phyloP scores from a whole-genome alignment of 352 stramenopile genomes.

The Phytophthora foliorum region DNA sequence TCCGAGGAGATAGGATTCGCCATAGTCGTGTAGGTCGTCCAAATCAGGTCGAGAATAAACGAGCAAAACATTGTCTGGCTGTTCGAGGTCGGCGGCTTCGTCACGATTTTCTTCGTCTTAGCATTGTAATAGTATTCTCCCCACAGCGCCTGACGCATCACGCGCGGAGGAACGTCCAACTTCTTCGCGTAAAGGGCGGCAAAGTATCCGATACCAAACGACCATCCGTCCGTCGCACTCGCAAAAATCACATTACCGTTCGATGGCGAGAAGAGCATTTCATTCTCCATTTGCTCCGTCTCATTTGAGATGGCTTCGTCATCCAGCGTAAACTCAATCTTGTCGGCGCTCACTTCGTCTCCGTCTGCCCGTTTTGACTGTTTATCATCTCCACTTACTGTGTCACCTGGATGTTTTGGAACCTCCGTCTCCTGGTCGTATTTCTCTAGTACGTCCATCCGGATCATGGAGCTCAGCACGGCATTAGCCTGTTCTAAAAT shows the following conservation, averaged over 20 bases:
- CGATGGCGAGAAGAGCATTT: constrained; percentile 86
- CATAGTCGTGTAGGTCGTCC: constrained; percentile 87
- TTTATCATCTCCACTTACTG: constrained; percentile 6
- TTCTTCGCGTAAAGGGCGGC: constrained; percentile 80
- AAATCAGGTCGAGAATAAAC: constrained; percentile 93
- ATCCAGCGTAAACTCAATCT: constrained; percentile 34
- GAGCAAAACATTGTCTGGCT: constrained; percentile 93
- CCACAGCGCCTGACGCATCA: constrained; percentile 89
- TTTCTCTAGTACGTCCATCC: constrained; percentile 76
- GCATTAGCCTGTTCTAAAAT: constrained; percentile 94
- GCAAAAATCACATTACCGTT: constrained; percentile 96
- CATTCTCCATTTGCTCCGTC: constrained; percentile 70
- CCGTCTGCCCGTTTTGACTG: constrained; percentile 28
- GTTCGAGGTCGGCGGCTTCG: constrained; percentile 71
- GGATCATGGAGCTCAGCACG: constrained; percentile 86
- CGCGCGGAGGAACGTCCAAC: constrained; percentile 65
- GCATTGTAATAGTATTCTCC: constrained; percentile 93
- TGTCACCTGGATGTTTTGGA: constrained; percentile 5
- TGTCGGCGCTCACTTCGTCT: constrained; percentile 25
- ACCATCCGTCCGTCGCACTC: constrained; percentile 93
- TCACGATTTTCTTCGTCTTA: constrained; percentile 93
- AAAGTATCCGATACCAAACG: constrained; percentile 91
- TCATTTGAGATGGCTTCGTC: constrained; percentile 75
- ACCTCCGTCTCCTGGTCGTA: constrained; percentile 52
- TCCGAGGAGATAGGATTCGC: constrained; percentile 53